A percentile compares a stretch with the other conserved stretches of the same genome.
phyloP scores from a whole-genome alignment of 2,329 filamentous ascomycete species.

The Acephala macrosclerotiorum region DNA sequence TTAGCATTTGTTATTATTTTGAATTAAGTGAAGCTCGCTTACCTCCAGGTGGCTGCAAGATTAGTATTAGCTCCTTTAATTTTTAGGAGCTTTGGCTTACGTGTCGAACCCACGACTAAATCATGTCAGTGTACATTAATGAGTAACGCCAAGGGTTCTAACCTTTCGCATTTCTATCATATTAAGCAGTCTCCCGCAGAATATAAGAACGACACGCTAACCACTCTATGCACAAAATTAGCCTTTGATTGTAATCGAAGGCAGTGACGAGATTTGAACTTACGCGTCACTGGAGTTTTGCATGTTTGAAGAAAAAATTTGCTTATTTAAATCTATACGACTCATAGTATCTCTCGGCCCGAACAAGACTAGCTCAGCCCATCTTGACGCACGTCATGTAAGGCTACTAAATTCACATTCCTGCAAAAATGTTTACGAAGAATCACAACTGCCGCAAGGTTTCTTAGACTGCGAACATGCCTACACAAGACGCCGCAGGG shows the following conservation, averaged over 20 bases:
- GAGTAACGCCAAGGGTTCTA: too few relatives aligned
- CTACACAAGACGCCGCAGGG: constrained; percentile 30
- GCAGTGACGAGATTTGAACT: constrained; percentile 35
- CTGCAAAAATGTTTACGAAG: not conserved
- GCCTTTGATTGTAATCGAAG: constrained; percentile 34
- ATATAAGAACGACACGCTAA: constrained; percentile 47
- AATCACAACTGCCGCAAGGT: not conserved
- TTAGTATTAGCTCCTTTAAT: not conserved
- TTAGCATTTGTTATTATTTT: too few relatives aligned
- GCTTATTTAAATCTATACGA: constrained; percentile 32
- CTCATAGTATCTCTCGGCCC: not conserved
- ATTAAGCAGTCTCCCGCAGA: constrained; percentile 38
- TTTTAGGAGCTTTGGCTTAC: not conserved
- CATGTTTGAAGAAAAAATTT: constrained; percentile 36
- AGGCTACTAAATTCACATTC: not conserved
- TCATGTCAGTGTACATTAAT: too few relatives aligned
- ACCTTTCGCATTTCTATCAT: constrained; percentile 44
- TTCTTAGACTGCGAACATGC: constrained; percentile 23
- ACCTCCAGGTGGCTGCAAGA: too few relatives aligned
- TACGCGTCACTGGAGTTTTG: constrained; percentile 42
- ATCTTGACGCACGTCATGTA: too few relatives aligned
- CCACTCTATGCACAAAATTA: constrained; percentile 40
- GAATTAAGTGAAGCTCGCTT: too few relatives aligned
- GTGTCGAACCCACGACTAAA: constrained; percentile 9
- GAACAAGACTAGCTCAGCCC: not conserved